Evolutionary conservation across 768 basidiomycete genomes (phyloP).

Genomic region (Auricularia sp.): DNA sequence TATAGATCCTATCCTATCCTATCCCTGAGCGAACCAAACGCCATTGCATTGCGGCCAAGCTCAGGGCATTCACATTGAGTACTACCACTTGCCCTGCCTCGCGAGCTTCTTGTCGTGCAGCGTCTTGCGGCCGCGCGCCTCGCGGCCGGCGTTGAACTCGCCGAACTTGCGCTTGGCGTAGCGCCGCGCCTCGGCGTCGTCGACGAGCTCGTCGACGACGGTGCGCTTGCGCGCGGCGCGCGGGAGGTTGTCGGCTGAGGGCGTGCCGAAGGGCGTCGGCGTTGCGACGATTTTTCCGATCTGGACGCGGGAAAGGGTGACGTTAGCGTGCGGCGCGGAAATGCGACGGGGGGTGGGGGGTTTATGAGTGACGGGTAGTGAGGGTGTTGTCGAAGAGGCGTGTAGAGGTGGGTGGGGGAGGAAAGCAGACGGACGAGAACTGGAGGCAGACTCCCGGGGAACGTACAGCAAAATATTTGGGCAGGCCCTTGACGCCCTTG

Average conservation of each 20-base stretch:
- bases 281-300: slow-evolving; percentile 71
- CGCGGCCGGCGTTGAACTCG: slow-evolving; percentile 59
- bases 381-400: too few relatives aligned
- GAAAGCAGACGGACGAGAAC: neutral
- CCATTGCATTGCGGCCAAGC: too few relatives aligned
- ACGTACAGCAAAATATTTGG: slow-evolving; percentile 83
- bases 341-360: slow-evolving; percentile 4
- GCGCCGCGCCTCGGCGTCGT: slow-evolving; percentile 73
- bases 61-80: too few relatives aligned
- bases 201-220: slow-evolving; percentile 79
- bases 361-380: neutral
- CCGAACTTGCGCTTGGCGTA: slow-evolving; percentile 91
- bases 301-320: slow-evolving; percentile 26
- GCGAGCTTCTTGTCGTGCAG: slow-evolving; percentile 52
- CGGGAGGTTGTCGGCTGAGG: slow-evolving; percentile 60
- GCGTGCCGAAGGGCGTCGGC: slow-evolving; percentile 59
- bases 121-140: slow-evolving; percentile 60
- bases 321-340: neutral
- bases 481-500: slow-evolving; percentile 72
- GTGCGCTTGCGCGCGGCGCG: slow-evolving; percentile 66
- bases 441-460: neutral
- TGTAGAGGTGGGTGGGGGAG: neutral
- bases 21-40: too few relatives aligned
- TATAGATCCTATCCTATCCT: too few relatives aligned
- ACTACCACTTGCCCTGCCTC: slow-evolving; percentile 61